A percentile compares a stretch with the other conserved stretches of the same genome.
Evolutionary conservation across 352 stramenopile genomes (phyloP).

Genomic region (Peronospora destructor): DNA sequence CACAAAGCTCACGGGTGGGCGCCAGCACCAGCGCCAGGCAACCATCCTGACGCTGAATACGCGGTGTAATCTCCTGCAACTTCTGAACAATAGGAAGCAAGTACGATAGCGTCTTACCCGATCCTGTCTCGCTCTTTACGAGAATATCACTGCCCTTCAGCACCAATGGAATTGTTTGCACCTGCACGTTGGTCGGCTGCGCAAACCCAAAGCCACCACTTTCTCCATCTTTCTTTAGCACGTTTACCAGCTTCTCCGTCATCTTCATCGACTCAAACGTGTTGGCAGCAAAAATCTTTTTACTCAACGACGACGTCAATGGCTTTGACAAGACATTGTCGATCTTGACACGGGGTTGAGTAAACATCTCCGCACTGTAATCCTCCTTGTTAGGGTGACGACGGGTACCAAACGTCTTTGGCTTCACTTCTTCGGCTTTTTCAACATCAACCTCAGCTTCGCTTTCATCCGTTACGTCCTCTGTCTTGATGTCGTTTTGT

Average conservation of each 20-base stretch:
- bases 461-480: background rate
- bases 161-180: conserved; percentile 70
- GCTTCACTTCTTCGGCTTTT: conserved; percentile 4
- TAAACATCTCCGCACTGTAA: conserved; percentile 60
- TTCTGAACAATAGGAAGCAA: conserved; percentile 92
- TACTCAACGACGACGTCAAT: conserved; percentile 60
- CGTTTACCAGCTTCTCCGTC: conserved; percentile 52
- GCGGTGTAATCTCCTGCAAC: conserved; percentile 56
- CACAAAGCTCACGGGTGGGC: conserved; percentile 92
- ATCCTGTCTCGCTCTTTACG: conserved; percentile 94
- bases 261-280: conserved; percentile 76
- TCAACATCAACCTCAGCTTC: conserved; percentile 8
- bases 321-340: conserved; percentile 67
- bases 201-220: conserved; percentile 69
- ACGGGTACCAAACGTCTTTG: conserved; percentile 53
- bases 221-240: conserved; percentile 50
- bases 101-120: conserved; percentile 95
- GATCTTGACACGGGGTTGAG: conserved; percentile 42
- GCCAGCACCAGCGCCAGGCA: conserved; percentile 90
- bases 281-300: conserved; percentile 74
- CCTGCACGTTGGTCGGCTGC: conserved; percentile 72
- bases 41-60: conserved; percentile 77
- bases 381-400: conserved; percentile 79
- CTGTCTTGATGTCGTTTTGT: conserved; percentile 4
- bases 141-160: conserved; percentile 83